phyloP scores from a whole-genome alignment of 1,139 yeast species.

The Casaregolazyma lundiana region DNA sequence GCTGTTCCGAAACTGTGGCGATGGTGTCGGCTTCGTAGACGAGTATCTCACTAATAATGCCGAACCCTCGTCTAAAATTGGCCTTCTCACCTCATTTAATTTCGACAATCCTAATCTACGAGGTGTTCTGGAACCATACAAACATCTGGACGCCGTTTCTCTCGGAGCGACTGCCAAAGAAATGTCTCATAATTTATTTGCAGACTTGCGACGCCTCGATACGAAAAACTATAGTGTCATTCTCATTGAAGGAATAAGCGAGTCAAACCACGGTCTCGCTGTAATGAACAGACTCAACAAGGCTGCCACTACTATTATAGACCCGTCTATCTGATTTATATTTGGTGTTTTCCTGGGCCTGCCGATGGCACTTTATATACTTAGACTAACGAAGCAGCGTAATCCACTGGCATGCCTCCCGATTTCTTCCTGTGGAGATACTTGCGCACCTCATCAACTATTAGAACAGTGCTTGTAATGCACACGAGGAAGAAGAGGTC shows the following conservation, averaged over 20 bases:
- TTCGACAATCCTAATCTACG: constrained; percentile 15
- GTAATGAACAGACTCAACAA: constrained; percentile 86
- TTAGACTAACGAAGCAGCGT: constrained; percentile 4
- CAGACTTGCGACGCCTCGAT: constrained; percentile 67
- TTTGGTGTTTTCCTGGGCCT: not conserved
- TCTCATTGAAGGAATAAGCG: constrained; percentile 69
- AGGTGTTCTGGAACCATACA: constrained; percentile 10
- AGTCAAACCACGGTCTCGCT: constrained; percentile 78
- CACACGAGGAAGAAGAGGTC: constrained; percentile 61
- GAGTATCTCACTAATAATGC: constrained; percentile 16
- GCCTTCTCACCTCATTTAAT: constrained; percentile 41
- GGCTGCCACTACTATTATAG: constrained; percentile 58
- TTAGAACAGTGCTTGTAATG: constrained; percentile 74
- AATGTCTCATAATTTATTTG: constrained; percentile 72
- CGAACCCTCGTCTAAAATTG: constrained; percentile 36
- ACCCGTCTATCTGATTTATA: constrained; percentile 2
- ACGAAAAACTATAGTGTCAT: constrained; percentile 53
- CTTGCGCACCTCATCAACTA: constrained; percentile 81
- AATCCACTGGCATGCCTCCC: constrained; percentile 2
- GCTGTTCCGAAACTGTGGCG: constrained; percentile 52
- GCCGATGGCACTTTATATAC: not conserved
- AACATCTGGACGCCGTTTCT: constrained; percentile 38
- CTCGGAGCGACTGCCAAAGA: constrained; percentile 58
- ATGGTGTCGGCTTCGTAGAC: constrained; percentile 38
- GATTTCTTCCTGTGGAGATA: constrained; percentile 28